Evolutionary conservation across 2,329 filamentous ascomycete species (phyloP), one percentile per base, ranked within the genome.

Genomic region (Metarhizium sp.): DNA sequence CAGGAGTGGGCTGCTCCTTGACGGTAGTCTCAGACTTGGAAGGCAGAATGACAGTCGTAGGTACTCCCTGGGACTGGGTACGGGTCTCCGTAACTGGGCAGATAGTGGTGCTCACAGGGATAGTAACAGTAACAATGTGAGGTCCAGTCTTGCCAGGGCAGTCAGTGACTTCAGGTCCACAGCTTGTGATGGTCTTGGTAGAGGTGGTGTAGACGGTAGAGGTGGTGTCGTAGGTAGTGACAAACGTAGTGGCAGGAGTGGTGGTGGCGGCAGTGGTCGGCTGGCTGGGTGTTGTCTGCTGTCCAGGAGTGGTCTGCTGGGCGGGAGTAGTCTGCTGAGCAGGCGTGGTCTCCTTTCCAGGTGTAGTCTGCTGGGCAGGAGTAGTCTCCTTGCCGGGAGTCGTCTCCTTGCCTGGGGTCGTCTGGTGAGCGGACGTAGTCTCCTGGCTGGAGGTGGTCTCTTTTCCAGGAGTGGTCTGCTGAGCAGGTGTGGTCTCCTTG

Each of bases 41-140:
- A 18, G 58, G 55, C 34, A 58, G 51, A 43, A 59, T 55, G 32
- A 53, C 54, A 43, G 65, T 67, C 49, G 51, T 49, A 4, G 52
- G 25, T 2, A 36, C 20, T 1, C 43, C 32, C 30, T 34, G 29
- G 50, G 50, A n/a, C n/a, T 71, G 63, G 29, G 75, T 77, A 60
- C 73, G 64, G 46, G 78, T 81, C 72, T 76, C 77, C n/a, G 79
- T 81, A 57, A 82, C 78, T 25, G 79, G 81, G 76, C 80, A 84
- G 64, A 84, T 66, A 45, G 82, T 85, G 59, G 83, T 85, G 52
- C 77, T 79, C 51, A 83, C 63, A 50, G 81, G 69, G 57, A 86
- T 66, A 6, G 78, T 81, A 56, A 79, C 74, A 2, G 79, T 81
- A 54, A 78, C 70, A 34, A 81, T 65, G 0, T 71, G 73, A 49